Base-by-base conservation (phyloP, 2,329 filamentous ascomycete species). In the Apiospora pterosperma region DNA sequence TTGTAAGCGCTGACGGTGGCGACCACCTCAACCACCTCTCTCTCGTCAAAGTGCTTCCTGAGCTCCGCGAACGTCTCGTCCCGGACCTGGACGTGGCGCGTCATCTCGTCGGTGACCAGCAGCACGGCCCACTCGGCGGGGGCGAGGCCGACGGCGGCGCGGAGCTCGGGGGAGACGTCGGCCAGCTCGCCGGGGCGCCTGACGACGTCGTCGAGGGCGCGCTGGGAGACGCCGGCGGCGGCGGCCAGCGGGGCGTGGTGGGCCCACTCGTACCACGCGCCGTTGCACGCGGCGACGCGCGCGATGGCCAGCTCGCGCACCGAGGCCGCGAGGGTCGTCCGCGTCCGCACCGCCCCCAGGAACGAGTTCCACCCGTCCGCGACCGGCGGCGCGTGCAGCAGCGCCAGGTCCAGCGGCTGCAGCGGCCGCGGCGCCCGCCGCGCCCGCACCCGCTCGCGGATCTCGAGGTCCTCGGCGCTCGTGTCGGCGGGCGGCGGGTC, bases 211-310 rank as follows among this genome's bases (percentile, higher is more conserved):
- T 80, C 78, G 70, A 90, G 77, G 8, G 80, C 83, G 19, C 79
- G 81, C 36, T 82, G 77, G 21, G 79, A 77, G 5, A 92, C 83
- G 5, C 89, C 88, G 0, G 84, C 88, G 23, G 79, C 79, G 10
- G 82, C 79, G 5, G 85, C 84, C 16, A 95, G 81, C 1, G 92
- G 92, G 19, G 88, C 89, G 74, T 97, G 93, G 63, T 92, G 87
- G 39, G 80, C 85, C 92, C 92, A 96, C 76, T 97, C 93, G 77
- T 93, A 96, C 88, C 90, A 92, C 1, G 93, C 93, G 21, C 84
- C 78, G 77, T 96, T 97, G 71, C 92, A 85, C 19, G 90, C 88
- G 14, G 93, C 93, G 16, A 96, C 91, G 60, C 92, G 86, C 72
- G 88, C 92, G 70, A 97, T 94, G 69, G 91, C 90, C 21, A 94